Evolutionary conservation across 1,284 basidiomycete genomes (phyloP).

Genomic region (Cutaneotrichosporon sp.): DNA sequence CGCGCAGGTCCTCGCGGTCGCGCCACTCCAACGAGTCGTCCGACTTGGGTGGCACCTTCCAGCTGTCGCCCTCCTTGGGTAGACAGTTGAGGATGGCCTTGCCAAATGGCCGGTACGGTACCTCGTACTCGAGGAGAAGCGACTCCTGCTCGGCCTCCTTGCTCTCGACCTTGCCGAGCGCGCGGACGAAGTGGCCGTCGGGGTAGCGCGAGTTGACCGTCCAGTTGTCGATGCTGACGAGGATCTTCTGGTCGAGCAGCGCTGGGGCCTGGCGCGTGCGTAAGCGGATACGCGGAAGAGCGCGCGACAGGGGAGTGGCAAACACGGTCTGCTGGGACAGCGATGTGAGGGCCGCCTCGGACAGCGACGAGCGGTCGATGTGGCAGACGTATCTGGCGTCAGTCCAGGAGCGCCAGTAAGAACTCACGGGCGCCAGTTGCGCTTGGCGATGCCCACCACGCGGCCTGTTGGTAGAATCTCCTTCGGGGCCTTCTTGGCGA

Average conservation of each 20-base stretch:
- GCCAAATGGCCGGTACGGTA: slow-evolving; percentile 95
- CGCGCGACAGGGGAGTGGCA: slow-evolving; percentile 88
- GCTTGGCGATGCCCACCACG: slow-evolving; percentile 87
- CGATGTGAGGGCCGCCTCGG: slow-evolving; percentile 74
- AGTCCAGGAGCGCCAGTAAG: too few relatives aligned
- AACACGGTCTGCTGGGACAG: slow-evolving; percentile 90
- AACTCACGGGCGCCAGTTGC: slow-evolving; percentile 91
- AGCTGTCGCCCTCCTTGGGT: slow-evolving; percentile 83
- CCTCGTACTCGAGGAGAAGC: slow-evolving; percentile 90
- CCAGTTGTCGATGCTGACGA: slow-evolving; percentile 95
- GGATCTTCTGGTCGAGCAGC: slow-evolving; percentile 90
- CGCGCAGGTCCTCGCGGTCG: slow-evolving; percentile 83
- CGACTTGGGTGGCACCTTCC: slow-evolving; percentile 86
- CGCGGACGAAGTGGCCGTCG: slow-evolving; percentile 95
- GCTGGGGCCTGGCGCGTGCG: slow-evolving; percentile 90
- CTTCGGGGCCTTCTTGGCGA: slow-evolving; percentile 52
- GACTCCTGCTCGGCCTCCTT: slow-evolving; percentile 98
- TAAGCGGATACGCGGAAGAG: slow-evolving; percentile 90
- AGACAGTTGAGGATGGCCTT: slow-evolving; percentile 91
- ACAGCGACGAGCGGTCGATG: slow-evolving; percentile 84
- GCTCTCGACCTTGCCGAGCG: slow-evolving; percentile 85
- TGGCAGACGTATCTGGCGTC: slow-evolving; percentile 98
- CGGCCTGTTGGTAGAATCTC: slow-evolving; percentile 78
- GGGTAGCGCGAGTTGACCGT: slow-evolving; percentile 84
- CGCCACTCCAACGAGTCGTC: slow-evolving; percentile 67